Percentiles rank a stretch among this genome's conserved stretches.
Evolutionary conservation across 2,329 filamentous ascomycete genomes (phyloP).

Genomic region (Amauroascus verrucosus): DNA sequence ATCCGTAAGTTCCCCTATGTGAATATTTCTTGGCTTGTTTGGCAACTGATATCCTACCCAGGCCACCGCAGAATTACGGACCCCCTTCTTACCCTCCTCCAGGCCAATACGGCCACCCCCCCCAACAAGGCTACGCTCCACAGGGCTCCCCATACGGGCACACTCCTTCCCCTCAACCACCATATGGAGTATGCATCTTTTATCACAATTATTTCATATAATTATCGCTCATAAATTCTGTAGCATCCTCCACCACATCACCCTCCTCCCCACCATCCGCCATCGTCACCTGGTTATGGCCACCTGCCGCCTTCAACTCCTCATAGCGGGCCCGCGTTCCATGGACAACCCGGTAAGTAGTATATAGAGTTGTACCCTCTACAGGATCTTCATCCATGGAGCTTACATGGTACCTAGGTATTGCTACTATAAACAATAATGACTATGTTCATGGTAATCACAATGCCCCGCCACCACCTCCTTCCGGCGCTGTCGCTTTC

Average conservation of each 20-base stretch:
- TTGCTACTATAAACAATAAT: conserved; percentile 39
- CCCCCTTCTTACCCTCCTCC: conserved; percentile 12
- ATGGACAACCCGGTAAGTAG: conserved; percentile 32
- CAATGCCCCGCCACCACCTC: conserved; percentile 55
- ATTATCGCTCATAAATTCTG: conserved; percentile 1
- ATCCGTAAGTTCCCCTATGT: conserved; percentile 25
- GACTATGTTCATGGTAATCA: conserved; percentile 49
- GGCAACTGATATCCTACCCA: background rate
- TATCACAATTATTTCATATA: background rate
- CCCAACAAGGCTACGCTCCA: conserved; percentile 32
- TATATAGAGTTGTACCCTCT: background rate
- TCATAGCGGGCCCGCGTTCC: conserved; percentile 31
- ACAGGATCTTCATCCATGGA: background rate
- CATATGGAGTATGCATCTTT: conserved; percentile 30
- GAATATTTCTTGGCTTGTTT: background rate
- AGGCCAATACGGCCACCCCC: conserved; percentile 26
- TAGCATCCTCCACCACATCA: background rate
- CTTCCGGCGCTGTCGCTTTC: conserved; percentile 58
- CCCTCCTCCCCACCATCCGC: background rate
- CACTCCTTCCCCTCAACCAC: conserved; percentile 34
- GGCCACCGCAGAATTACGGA: conserved; percentile 6
- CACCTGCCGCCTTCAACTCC: conserved; percentile 18
- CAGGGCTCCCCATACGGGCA: conserved; percentile 33
- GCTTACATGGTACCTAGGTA: conserved; percentile 16
- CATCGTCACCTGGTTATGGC: conserved; percentile 2